Percentiles rank a stretch among this genome's conserved stretches.
Evolutionary conservation across 768 basidiomycete genomes (phyloP).

Genomic region (Candolleomyces efflorescens): DNA sequence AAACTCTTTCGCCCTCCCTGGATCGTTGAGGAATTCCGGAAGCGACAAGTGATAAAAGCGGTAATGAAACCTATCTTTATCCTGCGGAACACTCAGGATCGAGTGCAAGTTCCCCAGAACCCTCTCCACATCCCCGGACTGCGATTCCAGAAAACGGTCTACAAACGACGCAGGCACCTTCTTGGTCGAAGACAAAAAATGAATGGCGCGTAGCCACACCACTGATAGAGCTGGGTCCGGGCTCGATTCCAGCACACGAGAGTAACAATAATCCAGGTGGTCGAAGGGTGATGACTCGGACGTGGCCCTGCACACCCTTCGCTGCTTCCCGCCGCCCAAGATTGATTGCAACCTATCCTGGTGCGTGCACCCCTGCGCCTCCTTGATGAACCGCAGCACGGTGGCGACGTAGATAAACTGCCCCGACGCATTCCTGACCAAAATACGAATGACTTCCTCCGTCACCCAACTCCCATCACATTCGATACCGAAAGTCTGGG

Average conservation of each 20-base stretch:
- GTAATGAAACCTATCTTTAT: neutral
- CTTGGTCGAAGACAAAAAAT: neutral
- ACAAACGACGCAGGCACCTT: neutral
- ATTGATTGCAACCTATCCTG: neutral
- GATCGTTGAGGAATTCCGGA: neutral
- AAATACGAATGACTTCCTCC: neutral
- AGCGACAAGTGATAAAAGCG: neutral
- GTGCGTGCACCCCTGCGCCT: neutral
- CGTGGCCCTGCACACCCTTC: neutral
- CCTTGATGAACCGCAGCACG: conserved; percentile 1
- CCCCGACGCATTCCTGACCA: conserved; percentile 3
- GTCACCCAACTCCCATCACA: neutral
- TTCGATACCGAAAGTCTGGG: neutral
- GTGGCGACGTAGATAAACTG: neutral
- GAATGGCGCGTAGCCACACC: neutral
- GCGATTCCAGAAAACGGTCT: neutral
- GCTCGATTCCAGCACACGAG: neutral
- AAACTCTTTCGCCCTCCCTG: neutral
- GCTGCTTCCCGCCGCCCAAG: neutral
- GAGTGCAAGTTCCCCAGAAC: conserved; percentile 1
- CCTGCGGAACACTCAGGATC: neutral
- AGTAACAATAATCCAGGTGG: conserved; percentile 5
- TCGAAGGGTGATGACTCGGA: neutral
- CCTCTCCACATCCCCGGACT: neutral
- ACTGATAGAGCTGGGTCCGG: neutral